Conservation (phyloP, 495 filamentous ascomycete species). For the Annulohypoxylon maeteangense region DNA sequence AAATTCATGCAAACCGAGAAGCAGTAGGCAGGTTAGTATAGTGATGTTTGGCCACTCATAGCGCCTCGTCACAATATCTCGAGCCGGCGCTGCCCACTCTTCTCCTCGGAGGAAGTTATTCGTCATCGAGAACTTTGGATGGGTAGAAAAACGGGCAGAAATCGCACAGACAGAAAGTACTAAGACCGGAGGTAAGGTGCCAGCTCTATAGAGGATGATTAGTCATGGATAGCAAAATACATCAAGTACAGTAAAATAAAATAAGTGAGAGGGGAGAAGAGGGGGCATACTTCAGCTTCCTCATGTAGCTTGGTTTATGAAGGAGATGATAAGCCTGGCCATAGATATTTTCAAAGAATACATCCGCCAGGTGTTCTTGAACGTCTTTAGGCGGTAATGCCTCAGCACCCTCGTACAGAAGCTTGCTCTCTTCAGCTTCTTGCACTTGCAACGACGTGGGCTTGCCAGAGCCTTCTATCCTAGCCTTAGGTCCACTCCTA, state of each 20-base stretch:
- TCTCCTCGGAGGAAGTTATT: slow-evolving; percentile 93
- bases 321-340: slow-evolving; percentile 95
- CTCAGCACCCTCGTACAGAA: slow-evolving; percentile 83
- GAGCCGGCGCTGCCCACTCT: slow-evolving; percentile 84
- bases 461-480: slow-evolving; percentile 58
- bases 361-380: slow-evolving; percentile 92
- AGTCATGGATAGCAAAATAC: slow-evolving; percentile 34
- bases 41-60: slow-evolving; percentile 98
- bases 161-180: slow-evolving; percentile 92
- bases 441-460: slow-evolving; percentile 68
- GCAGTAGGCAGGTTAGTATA: slow-evolving; percentile 85
- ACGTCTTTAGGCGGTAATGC: slow-evolving; percentile 87
- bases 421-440: slow-evolving; percentile 75
- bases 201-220: slow-evolving; percentile 54
- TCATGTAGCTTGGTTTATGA: slow-evolving; percentile 96
- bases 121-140: slow-evolving; percentile 83
- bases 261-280: slow-evolving; percentile 23
- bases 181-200: slow-evolving; percentile 79
- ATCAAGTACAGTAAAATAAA: too few relatives aligned
- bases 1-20: slow-evolving; percentile 93
- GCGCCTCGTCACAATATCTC: slow-evolving; percentile 82
- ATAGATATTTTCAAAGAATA: slow-evolving; percentile 96
- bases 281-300: slow-evolving; percentile 71
- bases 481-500: slow-evolving; percentile 61
- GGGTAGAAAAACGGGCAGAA: slow-evolving; percentile 93